These are phyloP conservation scores for Isabelozyma gotoi DNA, from an alignment of 805 yeast species.

Conservation along the genomic window DNA sequence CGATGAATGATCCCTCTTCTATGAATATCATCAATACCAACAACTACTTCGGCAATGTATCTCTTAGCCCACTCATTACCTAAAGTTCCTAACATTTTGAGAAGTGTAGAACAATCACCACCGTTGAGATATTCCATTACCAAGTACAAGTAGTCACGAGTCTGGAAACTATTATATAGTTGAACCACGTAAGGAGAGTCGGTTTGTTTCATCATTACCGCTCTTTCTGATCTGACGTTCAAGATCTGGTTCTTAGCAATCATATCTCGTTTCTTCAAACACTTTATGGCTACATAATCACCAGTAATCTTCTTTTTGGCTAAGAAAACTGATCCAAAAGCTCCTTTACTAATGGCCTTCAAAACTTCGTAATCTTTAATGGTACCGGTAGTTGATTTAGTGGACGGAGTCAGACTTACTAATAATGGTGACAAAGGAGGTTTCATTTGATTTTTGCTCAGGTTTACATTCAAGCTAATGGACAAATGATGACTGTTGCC, in stretches of 20 bases:
- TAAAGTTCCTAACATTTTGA: slow-evolving; percentile 77
- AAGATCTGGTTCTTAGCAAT: slow-evolving; percentile 94
- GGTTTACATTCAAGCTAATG: slow-evolving; percentile 4
- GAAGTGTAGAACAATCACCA: slow-evolving; percentile 88
- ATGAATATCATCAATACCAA: slow-evolving; percentile 90
- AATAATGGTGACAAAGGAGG: slow-evolving; percentile 81
- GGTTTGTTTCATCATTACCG: slow-evolving; percentile 96
- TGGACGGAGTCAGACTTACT: slow-evolving; percentile 58
- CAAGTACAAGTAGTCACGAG: slow-evolving; percentile 77
- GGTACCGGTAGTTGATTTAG: slow-evolving; percentile 59
- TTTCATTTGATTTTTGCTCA: slow-evolving; percentile 23
- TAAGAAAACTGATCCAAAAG: slow-evolving; percentile 92
- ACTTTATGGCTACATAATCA: slow-evolving; percentile 93
- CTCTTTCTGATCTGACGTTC: slow-evolving; percentile 91
- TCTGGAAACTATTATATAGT: slow-evolving; percentile 84
- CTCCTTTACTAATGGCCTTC: slow-evolving; percentile 94
- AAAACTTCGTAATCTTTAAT: slow-evolving; percentile 86
- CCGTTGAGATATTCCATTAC: slow-evolving; percentile 97
- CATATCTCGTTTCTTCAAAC: slow-evolving; percentile 90
- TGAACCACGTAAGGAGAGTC: slow-evolving; percentile 93
- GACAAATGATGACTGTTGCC: slow-evolving; percentile 3
- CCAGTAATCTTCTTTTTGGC: slow-evolving; percentile 85
- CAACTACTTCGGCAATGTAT: slow-evolving; percentile 85
- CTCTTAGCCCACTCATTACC: slow-evolving; percentile 85
- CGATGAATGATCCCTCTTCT: slow-evolving; percentile 87